These are phyloP conservation scores for Rutstroemia sp. DNA, from an alignment of 2,329 filamentous ascomycete species.

Conservation along the genomic window DNA sequence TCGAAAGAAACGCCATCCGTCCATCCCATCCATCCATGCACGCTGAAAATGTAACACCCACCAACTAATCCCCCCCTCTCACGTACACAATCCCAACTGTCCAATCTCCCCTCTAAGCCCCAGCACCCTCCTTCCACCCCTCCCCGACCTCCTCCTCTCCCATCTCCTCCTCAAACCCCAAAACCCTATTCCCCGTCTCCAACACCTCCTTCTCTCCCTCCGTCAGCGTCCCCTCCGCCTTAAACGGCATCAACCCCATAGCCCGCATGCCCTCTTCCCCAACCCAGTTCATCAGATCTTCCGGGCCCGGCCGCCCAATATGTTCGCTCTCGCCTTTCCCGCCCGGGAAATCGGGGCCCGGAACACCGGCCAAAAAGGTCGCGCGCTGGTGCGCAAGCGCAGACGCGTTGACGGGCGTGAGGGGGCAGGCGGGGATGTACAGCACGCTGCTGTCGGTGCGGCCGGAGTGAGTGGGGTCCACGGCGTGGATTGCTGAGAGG, in stretches of 20 bases:
- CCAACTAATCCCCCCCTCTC: too few relatives aligned
- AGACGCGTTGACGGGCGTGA: slow-evolving; percentile 65
- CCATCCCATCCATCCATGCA: too few relatives aligned
- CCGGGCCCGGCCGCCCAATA: slow-evolving; percentile 34
- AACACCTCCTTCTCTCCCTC: not conserved
- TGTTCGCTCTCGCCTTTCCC: slow-evolving; percentile 59
- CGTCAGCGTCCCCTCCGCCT: not conserved
- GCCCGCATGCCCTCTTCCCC: slow-evolving; percentile 45
- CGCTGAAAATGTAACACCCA: too few relatives aligned
- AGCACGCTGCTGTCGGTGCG: slow-evolving; percentile 70
- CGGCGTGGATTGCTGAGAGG: slow-evolving; percentile 50
- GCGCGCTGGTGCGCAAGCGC: slow-evolving; percentile 66
- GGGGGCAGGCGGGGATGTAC: slow-evolving; percentile 82
- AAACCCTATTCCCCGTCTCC: not conserved
- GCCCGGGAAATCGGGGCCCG: slow-evolving; percentile 63
- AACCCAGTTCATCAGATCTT: slow-evolving; percentile 31
- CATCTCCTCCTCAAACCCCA: not conserved
- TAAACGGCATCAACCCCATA: slow-evolving; percentile 48
- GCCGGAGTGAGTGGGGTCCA: slow-evolving; percentile 72
- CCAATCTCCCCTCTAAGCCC: too few relatives aligned
- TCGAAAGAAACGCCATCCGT: too few relatives aligned
- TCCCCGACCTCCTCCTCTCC: not conserved
- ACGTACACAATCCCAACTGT: too few relatives aligned
- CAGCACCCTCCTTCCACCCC: too few relatives aligned
- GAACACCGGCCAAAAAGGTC: slow-evolving; percentile 60